These are phyloP conservation scores for Tricholoma sp. DNA, from an alignment of 768 basidiomycete genomes.

Conservation along the genomic window DNA sequence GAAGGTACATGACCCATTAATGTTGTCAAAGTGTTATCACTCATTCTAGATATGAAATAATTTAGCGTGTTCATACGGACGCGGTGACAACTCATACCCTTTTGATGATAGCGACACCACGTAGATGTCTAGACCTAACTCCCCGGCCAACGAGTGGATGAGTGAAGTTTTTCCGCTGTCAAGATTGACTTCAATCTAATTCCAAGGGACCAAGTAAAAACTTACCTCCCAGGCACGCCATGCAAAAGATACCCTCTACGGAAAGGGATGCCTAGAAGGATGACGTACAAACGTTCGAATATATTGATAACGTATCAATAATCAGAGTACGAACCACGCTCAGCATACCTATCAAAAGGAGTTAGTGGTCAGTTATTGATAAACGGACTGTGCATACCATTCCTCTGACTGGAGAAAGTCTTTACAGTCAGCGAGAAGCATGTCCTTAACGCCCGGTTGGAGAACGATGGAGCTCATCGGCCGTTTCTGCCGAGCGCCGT, in stretches of 20 bases:
- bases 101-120: constrained; percentile 86
- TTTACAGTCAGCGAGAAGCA: constrained; percentile 82
- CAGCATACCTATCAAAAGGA: constrained; percentile 66
- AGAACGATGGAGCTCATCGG: constrained; percentile 92
- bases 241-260: constrained; percentile 81
- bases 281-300: constrained; percentile 4
- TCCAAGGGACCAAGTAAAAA: constrained; percentile 4
- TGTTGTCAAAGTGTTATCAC: constrained; percentile 81
- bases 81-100: constrained; percentile 44
- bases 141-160: constrained; percentile 80
- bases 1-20: constrained; percentile 87
- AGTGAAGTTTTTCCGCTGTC: constrained; percentile 79
- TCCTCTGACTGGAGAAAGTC: constrained; percentile 82
- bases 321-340: constrained; percentile 54
- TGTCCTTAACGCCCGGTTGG: constrained; percentile 86
- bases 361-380: constrained; percentile 12
- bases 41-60: constrained; percentile 54
- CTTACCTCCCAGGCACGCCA: constrained; percentile 80
- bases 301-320: constrained; percentile 7
- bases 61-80: constrained; percentile 13
- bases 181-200: constrained; percentile 8
- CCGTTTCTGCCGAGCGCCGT: constrained; percentile 81
- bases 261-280: constrained; percentile 70
- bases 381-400: constrained; percentile 48
- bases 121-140: constrained; percentile 86